Evolutionary conservation across 169 alveolate species (phyloP), one percentile per base, ranked within the genome.

Genomic region (Plasmodium coatneyi): DNA sequence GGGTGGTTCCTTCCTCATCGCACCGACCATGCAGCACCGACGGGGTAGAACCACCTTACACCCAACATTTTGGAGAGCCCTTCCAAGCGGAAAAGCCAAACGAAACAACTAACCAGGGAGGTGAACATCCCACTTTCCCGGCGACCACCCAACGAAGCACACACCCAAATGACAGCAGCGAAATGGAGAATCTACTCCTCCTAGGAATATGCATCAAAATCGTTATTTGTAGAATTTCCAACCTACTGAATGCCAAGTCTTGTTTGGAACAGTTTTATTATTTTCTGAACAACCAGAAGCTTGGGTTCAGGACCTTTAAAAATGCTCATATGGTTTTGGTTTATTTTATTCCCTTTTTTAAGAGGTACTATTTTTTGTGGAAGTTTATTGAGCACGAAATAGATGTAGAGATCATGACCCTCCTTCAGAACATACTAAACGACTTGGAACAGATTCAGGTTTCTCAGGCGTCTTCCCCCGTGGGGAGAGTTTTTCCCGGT

Each of bases 301-400:
- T 86, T 12, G 93, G 93, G 1, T 54, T 86, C 16, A 86, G 60
- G 46, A 86, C 70, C 5, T 86, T 86, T 86, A 76, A 74, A 54
- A 36, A 86, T 76, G 79, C 83, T 25, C 41, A 86, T 86, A 32
- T 86, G 25, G 71, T 86, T 5, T 22, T 86, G 39, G 86, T 86
- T 0, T 86, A 86, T 76, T 86, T 86, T 25, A 86, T 86, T 22
- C 93, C 93, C 10, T 86, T 86, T 54, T 86, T 86, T 39, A 86
- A 86, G 80, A 86, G 80, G 36, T 86, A 74, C 66, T 86, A n/a
- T 86, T 86, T 86, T 19, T 43, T 86, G 4, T 86, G 93, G 93
- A 86, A 74, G 54, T 86, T 86, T 86, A 86, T 86, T 39, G 93
- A 86, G 1, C 86, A 86, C 28, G 86, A 86, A 86, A 86, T 86